Evolutionary conservation across 805 yeast species (phyloP).

Genomic region (Maudiozyma bulderi): DNA sequence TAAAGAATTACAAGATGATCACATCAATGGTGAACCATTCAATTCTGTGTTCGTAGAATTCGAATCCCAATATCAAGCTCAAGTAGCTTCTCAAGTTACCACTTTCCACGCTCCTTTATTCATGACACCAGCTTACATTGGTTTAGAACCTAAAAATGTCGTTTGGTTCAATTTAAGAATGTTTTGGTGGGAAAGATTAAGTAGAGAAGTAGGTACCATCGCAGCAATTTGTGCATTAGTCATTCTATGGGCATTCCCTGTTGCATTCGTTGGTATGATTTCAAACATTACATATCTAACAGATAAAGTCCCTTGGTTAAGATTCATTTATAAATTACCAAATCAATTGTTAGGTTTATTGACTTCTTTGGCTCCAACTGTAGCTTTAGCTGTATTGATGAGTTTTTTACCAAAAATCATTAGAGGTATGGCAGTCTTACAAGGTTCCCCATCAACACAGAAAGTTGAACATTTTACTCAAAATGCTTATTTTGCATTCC

Average conservation of each 20-base stretch:
- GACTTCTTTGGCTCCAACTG: slow-evolving; percentile 61
- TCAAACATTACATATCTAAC: slow-evolving; percentile 59
- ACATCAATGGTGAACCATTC: slow-evolving; percentile 46
- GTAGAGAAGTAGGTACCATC: slow-evolving; percentile 42
- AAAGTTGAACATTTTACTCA: slow-evolving; percentile 56
- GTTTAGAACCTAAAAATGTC: slow-evolving; percentile 54
- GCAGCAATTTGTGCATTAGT: slow-evolving; percentile 48
- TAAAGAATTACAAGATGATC: slow-evolving; percentile 42
- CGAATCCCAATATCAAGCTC: slow-evolving; percentile 66
- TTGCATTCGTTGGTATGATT: slow-evolving; percentile 66
- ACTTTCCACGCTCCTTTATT: slow-evolving; percentile 59
- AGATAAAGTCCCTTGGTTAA: slow-evolving; percentile 44
- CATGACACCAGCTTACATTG: slow-evolving; percentile 50
- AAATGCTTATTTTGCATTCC: slow-evolving; percentile 58
- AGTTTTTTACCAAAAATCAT: slow-evolving; percentile 55
- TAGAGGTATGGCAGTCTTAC: slow-evolving; percentile 48
- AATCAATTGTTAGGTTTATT: slow-evolving; percentile 45
- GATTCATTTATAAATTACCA: slow-evolving; percentile 51
- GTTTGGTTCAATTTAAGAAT: slow-evolving; percentile 66
- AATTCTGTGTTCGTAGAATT: slow-evolving; percentile 75
- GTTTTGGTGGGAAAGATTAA: slow-evolving; percentile 70
- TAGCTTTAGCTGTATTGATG: slow-evolving; percentile 58
- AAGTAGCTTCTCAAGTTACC: slow-evolving; percentile 55
- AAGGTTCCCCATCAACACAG: slow-evolving; percentile 52
- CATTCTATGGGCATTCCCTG: slow-evolving; percentile 67